These are phyloP conservation scores for Globisporangium spinosum DNA, from an alignment of 352 stramenopile species.

Conservation along the genomic window DNA sequence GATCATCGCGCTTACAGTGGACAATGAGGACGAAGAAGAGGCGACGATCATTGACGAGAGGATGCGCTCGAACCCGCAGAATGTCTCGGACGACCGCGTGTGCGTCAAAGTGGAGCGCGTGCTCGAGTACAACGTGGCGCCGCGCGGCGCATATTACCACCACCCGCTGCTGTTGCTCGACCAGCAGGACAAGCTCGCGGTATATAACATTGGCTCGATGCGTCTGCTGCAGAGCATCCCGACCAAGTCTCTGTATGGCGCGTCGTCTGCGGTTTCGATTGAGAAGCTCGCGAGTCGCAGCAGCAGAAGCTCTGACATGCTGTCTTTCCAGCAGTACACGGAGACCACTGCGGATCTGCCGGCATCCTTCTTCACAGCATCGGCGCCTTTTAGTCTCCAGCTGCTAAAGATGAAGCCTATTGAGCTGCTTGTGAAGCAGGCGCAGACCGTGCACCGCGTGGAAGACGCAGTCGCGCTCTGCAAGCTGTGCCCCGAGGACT, in stretches of 20 bases:
- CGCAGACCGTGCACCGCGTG: slow-evolving; percentile 30
- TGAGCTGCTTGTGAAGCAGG: slow-evolving; percentile 43
- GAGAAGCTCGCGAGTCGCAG: slow-evolving; percentile 6
- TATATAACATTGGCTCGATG: slow-evolving; percentile 66
- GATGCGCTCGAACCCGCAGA: slow-evolving; percentile 25
- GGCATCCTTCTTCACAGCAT: slow-evolving; percentile 38
- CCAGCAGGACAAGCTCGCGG: slow-evolving; percentile 45
- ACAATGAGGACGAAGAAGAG: slow-evolving; percentile 19
- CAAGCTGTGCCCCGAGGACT: slow-evolving; percentile 66
- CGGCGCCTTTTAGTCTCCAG: slow-evolving; percentile 44
- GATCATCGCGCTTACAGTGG: slow-evolving; percentile 40
- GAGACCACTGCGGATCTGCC: slow-evolving; percentile 15
- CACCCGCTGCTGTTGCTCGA: slow-evolving; percentile 71
- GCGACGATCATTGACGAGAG: slow-evolving; percentile 15
- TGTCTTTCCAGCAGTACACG: not conserved
- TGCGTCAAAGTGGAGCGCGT: slow-evolving; percentile 45
- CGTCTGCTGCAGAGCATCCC: slow-evolving; percentile 47
- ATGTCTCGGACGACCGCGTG: slow-evolving; percentile 37
- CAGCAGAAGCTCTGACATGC: not conserved
- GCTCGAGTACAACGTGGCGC: slow-evolving; percentile 44
- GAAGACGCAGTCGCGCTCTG: slow-evolving; percentile 64
- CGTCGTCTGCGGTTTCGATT: slow-evolving; percentile 27
- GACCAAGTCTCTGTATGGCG: slow-evolving; percentile 46
- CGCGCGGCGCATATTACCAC: slow-evolving; percentile 46
- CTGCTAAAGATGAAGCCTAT: slow-evolving; percentile 55